phyloP scores from a whole-genome alignment of 805 yeast genomes.

The Jamesozyma rosinii region DNA sequence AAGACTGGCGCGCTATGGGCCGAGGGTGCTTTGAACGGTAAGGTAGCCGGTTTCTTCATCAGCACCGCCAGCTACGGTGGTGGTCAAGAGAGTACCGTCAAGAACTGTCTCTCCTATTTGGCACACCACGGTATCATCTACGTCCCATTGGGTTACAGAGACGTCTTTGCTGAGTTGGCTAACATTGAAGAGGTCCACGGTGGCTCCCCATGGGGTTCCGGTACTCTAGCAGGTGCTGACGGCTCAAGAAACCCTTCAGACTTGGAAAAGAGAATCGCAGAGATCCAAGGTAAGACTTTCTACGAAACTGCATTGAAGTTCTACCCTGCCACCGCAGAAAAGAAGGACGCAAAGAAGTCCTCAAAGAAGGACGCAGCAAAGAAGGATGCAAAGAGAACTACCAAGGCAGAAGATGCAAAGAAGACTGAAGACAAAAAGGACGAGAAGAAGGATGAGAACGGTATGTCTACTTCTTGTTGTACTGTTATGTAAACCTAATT shows the following conservation, averaged over 20 bases:
- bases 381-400: constrained; percentile 20
- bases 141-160: constrained; percentile 69
- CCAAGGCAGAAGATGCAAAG: constrained; percentile 6
- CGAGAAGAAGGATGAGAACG: constrained; percentile 17
- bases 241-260: constrained; percentile 64
- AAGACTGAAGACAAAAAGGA: constrained; percentile 16
- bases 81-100: constrained; percentile 73
- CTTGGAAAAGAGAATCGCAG: constrained; percentile 58
- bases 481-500: constrained; percentile 24
- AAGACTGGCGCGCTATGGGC: constrained; percentile 78
- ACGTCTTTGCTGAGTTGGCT: constrained; percentile 47
- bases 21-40: constrained; percentile 57
- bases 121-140: constrained; percentile 72
- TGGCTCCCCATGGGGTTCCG: constrained; percentile 86
- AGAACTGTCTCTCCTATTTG: constrained; percentile 49
- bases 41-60: constrained; percentile 67
- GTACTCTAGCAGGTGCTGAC: constrained; percentile 65
- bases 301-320: constrained; percentile 34
- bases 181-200: constrained; percentile 66
- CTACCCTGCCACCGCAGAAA: not conserved
- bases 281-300: constrained; percentile 61
- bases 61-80: constrained; percentile 68
- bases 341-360: not conserved
- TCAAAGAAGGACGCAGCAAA: not conserved
- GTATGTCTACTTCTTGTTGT: constrained; percentile 26